Evolutionary conservation across 345 rosid genomes (phyloP).

Genomic region (Dimocarpus longan): DNA sequence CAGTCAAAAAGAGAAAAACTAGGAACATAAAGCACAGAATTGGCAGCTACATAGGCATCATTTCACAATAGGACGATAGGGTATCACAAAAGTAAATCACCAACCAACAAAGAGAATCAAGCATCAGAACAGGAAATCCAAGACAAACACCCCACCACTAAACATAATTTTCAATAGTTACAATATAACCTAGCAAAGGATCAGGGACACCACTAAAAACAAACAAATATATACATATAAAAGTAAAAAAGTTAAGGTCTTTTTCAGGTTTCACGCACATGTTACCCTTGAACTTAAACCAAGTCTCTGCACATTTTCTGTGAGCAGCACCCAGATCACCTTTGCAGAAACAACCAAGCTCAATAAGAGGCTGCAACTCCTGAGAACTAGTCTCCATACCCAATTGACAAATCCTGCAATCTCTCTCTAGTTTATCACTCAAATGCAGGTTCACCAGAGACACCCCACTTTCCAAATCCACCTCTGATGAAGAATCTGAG

Average conservation of each 20-base stretch:
- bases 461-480: constrained; percentile 52
- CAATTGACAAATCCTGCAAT: constrained; percentile 76
- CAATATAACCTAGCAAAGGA: background rate
- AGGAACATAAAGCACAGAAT: background rate
- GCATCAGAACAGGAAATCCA: background rate
- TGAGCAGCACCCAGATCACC: constrained; percentile 64
- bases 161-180: too few relatives aligned
- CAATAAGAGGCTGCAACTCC: constrained; percentile 44
- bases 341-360: constrained; percentile 59
- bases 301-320: constrained; percentile 63
- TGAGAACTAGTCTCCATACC: constrained; percentile 42
- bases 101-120: constrained; percentile 1
- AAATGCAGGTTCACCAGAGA: constrained; percentile 44
- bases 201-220: background rate
- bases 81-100: background rate
- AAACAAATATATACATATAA: background rate
- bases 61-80: background rate
- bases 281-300: constrained; percentile 68
- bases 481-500: constrained; percentile 51
- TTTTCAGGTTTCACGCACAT: constrained; percentile 37
- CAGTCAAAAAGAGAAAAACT: background rate
- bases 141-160: background rate
- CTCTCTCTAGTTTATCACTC: constrained; percentile 36
- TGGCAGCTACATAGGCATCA: background rate
- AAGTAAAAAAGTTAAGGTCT: background rate